Base-by-base conservation (phyloP, 257 asterid genomes). In the Solanum verrucosum region DNA sequence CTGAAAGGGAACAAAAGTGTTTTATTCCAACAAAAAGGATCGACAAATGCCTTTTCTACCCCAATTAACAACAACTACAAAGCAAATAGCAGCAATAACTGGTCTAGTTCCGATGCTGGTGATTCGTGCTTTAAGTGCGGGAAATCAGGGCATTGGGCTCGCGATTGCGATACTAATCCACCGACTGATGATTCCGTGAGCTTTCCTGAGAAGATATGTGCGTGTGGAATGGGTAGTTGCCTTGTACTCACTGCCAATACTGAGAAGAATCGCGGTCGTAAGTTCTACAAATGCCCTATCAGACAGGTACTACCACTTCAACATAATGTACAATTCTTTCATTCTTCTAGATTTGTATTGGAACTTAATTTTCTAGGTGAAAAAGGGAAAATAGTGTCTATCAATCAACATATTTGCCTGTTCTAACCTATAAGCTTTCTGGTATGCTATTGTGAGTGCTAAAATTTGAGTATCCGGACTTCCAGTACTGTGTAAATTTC, bases 261-360 rank as follows among this genome's bases (percentile, higher is more conserved):
- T 20, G 90, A 83, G 44, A 88, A 88, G 74, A 88, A 88, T 83
- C 87, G 85, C 18, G 88, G 90, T 25, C 77, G 90, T 21, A 83
- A 88, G 71, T 88, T 88, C 90, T 88, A 88, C 59, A 88, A 31
- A 84, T 88, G 90, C n/a, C 90, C 90, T 27, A 21, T 49, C 33
- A 83, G 90, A 73, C 90, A 83, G 90, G 90, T 88, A 20, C 3
- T 21, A 52, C 7, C 49, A 16, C 16, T 46, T 49, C 40, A 49
- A 60, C 87, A 5, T 3, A 35, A 20, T 27, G 87, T 67, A 40
- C 67, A 68, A 40, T 65, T 3, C 37, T 18, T 85, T 7, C 13
- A 27, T 68, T 16, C 63, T 85, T 27, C 29, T 68, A 67, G 34
- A 23, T 81, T 81, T 27, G 27, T 81, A 29, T 81, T 3, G 9